These are phyloP conservation scores for Euphorbia tirucalli DNA, from an alignment of 345 rosid species.

Conservation along the genomic window DNA sequence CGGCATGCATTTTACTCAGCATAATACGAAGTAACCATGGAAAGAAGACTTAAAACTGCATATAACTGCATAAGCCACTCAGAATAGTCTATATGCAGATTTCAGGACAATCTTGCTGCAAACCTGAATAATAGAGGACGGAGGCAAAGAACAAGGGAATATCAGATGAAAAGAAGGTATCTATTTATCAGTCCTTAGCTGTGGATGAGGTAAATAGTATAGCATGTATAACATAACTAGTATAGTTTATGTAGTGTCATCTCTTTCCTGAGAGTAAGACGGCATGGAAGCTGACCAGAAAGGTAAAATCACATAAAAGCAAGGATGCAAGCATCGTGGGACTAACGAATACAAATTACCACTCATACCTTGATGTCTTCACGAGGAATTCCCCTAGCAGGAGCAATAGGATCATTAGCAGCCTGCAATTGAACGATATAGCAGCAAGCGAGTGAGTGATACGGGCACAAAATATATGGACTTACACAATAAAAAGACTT, in stretches of 20 bases:
- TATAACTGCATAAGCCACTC: too few relatives aligned
- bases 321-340: not conserved
- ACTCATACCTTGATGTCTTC: slow-evolving; percentile 69
- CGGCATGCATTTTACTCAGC: not conserved
- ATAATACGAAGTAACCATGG: not conserved
- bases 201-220: too few relatives aligned
- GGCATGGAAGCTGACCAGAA: too few relatives aligned
- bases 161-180: not conserved
- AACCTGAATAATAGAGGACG: too few relatives aligned
- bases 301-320: not conserved
- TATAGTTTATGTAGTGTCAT: not conserved
- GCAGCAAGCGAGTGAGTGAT: not conserved
- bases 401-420: slow-evolving; percentile 89
- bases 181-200: too few relatives aligned
- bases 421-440: slow-evolving; percentile 47
- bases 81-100: too few relatives aligned
- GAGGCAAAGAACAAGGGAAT: not conserved
- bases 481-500: not conserved
- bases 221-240: too few relatives aligned
- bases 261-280: not conserved
- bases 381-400: slow-evolving; percentile 77
- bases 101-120: too few relatives aligned
- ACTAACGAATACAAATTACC: slow-evolving; percentile 3
- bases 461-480: not conserved
- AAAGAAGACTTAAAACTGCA: too few relatives aligned